Evolutionary conservation across 352 stramenopile species (phyloP).

Genomic region (Nothophytophthora sp.): DNA sequence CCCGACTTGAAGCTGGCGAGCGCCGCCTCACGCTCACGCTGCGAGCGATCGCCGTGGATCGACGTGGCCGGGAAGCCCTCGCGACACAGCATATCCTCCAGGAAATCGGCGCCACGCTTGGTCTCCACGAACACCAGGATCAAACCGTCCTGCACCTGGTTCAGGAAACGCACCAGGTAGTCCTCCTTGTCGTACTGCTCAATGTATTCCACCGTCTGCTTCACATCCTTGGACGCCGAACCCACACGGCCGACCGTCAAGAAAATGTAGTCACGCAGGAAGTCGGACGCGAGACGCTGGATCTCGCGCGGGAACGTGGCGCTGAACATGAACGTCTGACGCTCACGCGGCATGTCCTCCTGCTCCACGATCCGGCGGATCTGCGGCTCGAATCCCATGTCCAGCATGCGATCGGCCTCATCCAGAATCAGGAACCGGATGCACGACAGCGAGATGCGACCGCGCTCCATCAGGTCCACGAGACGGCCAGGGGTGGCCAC

Average conservation of each 20-base stretch:
- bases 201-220: slow-evolving; percentile 97
- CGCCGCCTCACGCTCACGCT: slow-evolving; percentile 94
- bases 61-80: slow-evolving; percentile 91
- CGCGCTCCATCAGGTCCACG: slow-evolving; percentile 96
- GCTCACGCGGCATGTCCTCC: slow-evolving; percentile 96
- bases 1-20: slow-evolving; percentile 93
- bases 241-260: slow-evolving; percentile 98
- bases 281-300: slow-evolving; percentile 96
- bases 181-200: slow-evolving; percentile 97
- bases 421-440: slow-evolving; percentile 98
- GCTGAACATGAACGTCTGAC: slow-evolving; percentile 99
- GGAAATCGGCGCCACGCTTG: slow-evolving; percentile 96
- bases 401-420: slow-evolving; percentile 99
- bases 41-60: slow-evolving; percentile 98
- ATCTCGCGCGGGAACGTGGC: slow-evolving; percentile 99
- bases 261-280: slow-evolving; percentile 99
- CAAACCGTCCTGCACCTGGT: slow-evolving; percentile 88
- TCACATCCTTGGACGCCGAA: slow-evolving; percentile 97
- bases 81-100: slow-evolving; percentile 95
- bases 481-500: slow-evolving; percentile 97
- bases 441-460: slow-evolving; percentile 86
- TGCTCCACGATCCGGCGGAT: slow-evolving; percentile 99
- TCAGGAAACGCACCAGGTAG: slow-evolving; percentile 96
- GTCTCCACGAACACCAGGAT: slow-evolving; percentile 99
- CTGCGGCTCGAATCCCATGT: slow-evolving; percentile 99